Evolutionary conservation across 2,329 filamentous ascomycete genomes (phyloP), one percentile per base, ranked within the genome.

Genomic region (Colletotrichum tropicicola): DNA sequence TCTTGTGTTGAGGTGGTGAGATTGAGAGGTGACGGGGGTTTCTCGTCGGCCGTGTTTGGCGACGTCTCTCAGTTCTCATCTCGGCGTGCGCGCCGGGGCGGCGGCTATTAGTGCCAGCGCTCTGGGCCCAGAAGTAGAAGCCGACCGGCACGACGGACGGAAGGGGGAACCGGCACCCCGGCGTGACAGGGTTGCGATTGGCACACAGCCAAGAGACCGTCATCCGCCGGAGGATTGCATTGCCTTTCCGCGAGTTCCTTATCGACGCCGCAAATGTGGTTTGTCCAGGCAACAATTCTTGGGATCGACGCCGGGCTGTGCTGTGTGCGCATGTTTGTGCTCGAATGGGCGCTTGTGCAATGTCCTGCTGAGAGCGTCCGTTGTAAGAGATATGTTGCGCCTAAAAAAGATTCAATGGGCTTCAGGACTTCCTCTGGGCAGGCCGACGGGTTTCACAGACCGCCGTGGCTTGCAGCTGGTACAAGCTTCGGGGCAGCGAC

Each of bases 1-100:
- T n/a, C n/a, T 37, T 41, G 12, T 48, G 43, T 55, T n/a, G 45
- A 44, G 23, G 49, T 60, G 61, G 61, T 61, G 57, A 65, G 61
- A 55, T 15, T 51, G 57, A 65, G 30, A 61, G 49, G 37, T 54
- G 57, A 61, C 49, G 21, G 21, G 56, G n/a, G 19, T 12, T 37
- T 37, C 5, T 28, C 21, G 41, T 45, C 37, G 43, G 43, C 32
- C 19, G 35, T 45, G 51, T 35, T 54, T 61, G 57, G 35, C 28
- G 49, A 28, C 35, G 27, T 48, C 17, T 55, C 43, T 61, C 61
- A 39, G 23, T 48, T 28, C 48, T 47, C 41, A 44, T 41, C 56
- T 35, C 56, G 56, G 43, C 30, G 37, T 37, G 49, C 19, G 56
- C 19, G 32, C 32, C 32, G 32, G 32, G 2, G 5, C 32, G 45